Conservation (phyloP, 306 rosid species). For the Rosa lucieae region DNA sequence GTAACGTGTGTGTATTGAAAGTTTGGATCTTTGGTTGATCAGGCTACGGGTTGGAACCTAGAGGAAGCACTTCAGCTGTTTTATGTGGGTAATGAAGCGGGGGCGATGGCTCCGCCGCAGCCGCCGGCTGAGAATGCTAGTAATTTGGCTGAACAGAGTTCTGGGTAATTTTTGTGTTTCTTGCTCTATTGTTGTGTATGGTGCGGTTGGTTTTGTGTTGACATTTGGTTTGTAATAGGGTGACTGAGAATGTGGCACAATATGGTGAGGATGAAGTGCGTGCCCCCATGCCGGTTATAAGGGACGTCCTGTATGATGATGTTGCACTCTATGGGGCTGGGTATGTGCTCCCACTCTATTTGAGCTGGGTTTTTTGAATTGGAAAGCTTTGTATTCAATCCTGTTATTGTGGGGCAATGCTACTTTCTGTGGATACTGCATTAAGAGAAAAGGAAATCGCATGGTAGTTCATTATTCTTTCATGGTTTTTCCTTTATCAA, state of each 20-base stretch:
- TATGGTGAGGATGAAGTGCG: conserved; percentile 76
- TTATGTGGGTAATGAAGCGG: conserved; percentile 68
- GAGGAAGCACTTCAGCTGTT: conserved; percentile 97
- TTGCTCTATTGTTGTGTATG: not conserved
- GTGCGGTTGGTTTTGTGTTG: conserved; percentile 1
- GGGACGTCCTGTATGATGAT: conserved; percentile 94
- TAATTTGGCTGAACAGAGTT: conserved; percentile 38
- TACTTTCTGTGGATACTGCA: not conserved
- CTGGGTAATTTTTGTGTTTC: conserved; percentile 32
- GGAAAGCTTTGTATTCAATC: not conserved
- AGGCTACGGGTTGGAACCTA: conserved; percentile 97
- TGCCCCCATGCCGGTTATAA: conserved; percentile 86
- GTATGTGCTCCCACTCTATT: conserved; percentile 37
- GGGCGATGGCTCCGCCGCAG: conserved; percentile 34
- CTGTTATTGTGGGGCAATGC: not conserved
- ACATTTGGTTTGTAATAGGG: conserved; percentile 42
- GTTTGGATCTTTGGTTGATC: conserved; percentile 25
- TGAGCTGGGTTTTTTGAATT: not conserved
- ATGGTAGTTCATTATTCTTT: not conserved
- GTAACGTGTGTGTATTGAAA: conserved; percentile 9
- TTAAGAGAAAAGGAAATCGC: not conserved
- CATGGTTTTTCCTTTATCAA: not conserved
- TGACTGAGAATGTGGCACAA: conserved; percentile 45
- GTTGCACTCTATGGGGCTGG: conserved; percentile 45
- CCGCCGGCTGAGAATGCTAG: conserved; percentile 46